Conservation (phyloP, 2,329 filamentous ascomycete species). For the Fusarium succisae region DNA sequence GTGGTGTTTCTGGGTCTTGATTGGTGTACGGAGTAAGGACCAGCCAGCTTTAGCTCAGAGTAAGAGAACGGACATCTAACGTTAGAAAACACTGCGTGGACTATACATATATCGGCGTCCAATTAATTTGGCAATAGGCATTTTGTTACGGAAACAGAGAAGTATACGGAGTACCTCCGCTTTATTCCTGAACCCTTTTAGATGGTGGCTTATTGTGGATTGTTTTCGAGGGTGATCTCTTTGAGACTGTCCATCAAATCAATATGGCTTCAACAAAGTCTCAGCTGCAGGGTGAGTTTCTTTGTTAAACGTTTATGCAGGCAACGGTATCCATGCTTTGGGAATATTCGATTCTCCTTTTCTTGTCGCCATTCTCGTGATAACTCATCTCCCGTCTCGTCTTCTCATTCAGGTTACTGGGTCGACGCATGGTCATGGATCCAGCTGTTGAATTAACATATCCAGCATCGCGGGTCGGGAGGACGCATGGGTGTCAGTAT, state of each 20-base stretch:
- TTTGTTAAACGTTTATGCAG: conserved; percentile 15
- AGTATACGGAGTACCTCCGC: not conserved
- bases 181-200: not conserved
- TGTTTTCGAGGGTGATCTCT: conserved; percentile 6
- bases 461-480: conserved; percentile 27
- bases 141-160: not conserved
- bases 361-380: conserved; percentile 15
- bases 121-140: not conserved
- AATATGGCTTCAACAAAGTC: conserved; percentile 5
- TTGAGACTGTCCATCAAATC: conserved; percentile 11
- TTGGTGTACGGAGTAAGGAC: not conserved
- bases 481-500: conserved; percentile 24
- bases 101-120: not conserved
- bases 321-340: conserved; percentile 15
- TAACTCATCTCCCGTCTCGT: conserved; percentile 15
- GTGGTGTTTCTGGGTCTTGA: not conserved
- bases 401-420: conserved; percentile 35
- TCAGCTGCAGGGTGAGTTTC: conserved; percentile 20
- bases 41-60: not conserved
- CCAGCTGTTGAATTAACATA: conserved; percentile 26
- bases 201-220: conserved; percentile 17
- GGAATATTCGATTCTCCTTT: not conserved
- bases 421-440: conserved; percentile 35
- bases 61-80: not conserved
- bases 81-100: not conserved